These are phyloP conservation scores for Cyclaneusma minus DNA, from an alignment of 2,329 filamentous ascomycete genomes.

Conservation along the genomic window DNA sequence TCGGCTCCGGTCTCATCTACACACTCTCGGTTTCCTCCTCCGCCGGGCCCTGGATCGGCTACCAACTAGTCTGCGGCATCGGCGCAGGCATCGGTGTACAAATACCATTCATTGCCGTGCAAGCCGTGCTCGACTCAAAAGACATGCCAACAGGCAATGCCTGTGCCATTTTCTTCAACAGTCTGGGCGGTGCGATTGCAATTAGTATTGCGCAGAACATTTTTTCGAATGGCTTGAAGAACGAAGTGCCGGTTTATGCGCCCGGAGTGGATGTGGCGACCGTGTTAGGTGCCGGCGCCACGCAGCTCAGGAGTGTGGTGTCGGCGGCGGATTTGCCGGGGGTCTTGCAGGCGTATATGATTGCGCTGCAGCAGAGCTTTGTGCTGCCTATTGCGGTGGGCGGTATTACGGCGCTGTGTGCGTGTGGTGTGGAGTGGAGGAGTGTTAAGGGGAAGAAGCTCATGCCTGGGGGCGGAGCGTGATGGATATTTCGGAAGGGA, in stretches of 20 bases:
- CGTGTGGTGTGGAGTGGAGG: slow-evolving; percentile 17
- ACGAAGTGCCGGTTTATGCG: slow-evolving; percentile 14
- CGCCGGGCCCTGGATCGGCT: slow-evolving; percentile 33
- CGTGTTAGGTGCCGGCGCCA: slow-evolving; percentile 27
- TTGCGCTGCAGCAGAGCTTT: slow-evolving; percentile 11
- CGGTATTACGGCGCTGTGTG: slow-evolving; percentile 11
- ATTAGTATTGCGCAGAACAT: slow-evolving; percentile 40
- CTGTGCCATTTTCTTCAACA: slow-evolving; percentile 41
- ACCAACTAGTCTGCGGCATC: slow-evolving; percentile 32
- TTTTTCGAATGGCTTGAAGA: slow-evolving; percentile 16
- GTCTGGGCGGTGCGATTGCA: slow-evolving; percentile 41
- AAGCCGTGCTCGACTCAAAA: slow-evolving; percentile 31
- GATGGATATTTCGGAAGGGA: too few relatives aligned
- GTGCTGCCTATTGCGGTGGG: slow-evolving; percentile 16
- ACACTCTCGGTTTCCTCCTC: slow-evolving; percentile 23
- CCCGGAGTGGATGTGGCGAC: slow-evolving; percentile 15
- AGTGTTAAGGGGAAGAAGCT: slow-evolving; percentile 18
- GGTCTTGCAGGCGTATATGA: slow-evolving; percentile 26
- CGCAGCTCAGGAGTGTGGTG: slow-evolving; percentile 22
- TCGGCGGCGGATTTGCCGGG: slow-evolving; percentile 16
- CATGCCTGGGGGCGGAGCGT: slow-evolving; percentile 7
- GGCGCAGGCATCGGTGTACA: slow-evolving; percentile 30
- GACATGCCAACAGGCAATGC: slow-evolving; percentile 40
- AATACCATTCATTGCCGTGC: slow-evolving; percentile 33
- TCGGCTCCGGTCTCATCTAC: slow-evolving; percentile 35